Evolutionary conservation across 2,329 filamentous ascomycete species (phyloP), one percentile per base, ranked within the genome.

Genomic region (Fusarium virguliforme): DNA sequence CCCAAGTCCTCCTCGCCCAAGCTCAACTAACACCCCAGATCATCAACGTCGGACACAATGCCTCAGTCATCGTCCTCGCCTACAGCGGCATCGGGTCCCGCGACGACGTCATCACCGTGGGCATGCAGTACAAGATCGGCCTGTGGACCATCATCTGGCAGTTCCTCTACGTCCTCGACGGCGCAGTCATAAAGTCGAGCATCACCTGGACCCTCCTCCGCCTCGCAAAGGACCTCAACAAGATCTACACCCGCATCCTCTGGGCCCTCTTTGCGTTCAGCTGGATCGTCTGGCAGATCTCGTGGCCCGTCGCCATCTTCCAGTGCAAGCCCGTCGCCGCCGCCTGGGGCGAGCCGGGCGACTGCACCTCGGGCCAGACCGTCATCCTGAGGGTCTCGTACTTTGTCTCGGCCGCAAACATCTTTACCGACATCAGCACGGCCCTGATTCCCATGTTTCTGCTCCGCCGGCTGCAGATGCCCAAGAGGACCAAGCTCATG

Each of bases 251-350:
- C 0, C 40, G 41, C 6, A 35, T 51, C 15, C 55, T 71, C 1
- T 69, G 59, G 56, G 60, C 12, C 1, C 50, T 73, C 7, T 70
- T 67, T 2, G 62, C 24, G 5, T 60, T 71, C 6, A 70, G 43
- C 41, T 73, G 69, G 65, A 56, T 63, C 13, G 60, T 68, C 4
- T 73, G 69, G 70, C 67, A 70, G 22, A 68, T 73, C 28, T 61
- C 64, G 3, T 73, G 67, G 61, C 66, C 69, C 8, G 68, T 73
- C 15, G 71, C 67, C 34, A 70, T 73, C 57, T 68, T 73, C 46
- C 71, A 72, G 48, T 73, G 71, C 64, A 73, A 70, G 15, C 71
- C 71, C 15, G 65, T 73, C 13, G 50, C 67, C 7, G 68, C 68
- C 15, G 64, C 70, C 15, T 71, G 68, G 68, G 63, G 63, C 15